Percentiles rank a stretch among this genome's conserved stretches.
Conservation (phyloP, 805 yeast species). For the Wickerhamiella spandovensis region DNA sequence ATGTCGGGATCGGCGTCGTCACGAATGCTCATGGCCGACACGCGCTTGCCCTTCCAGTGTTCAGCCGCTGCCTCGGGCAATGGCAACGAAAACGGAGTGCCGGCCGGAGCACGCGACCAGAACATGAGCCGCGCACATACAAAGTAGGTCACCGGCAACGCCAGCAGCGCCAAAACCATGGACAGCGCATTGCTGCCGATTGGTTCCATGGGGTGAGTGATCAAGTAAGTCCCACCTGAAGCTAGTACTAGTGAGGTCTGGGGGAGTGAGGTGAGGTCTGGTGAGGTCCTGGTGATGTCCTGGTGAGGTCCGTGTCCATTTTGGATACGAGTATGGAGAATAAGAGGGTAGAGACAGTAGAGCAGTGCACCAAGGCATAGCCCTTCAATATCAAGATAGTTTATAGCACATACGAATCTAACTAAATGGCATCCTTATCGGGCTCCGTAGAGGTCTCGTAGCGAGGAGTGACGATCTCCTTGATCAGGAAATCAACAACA, state of each 20-base stretch:
- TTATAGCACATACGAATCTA: too few species aligned
- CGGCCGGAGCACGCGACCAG: constrained; percentile 4
- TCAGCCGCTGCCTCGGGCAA: constrained; percentile 70
- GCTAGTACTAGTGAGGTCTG: too few species aligned
- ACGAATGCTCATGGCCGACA: constrained; percentile 46
- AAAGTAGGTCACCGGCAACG: constrained; percentile 9
- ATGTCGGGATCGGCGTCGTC: constrained; percentile 48
- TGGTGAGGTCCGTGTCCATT: too few species aligned
- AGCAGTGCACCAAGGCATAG: too few species aligned
- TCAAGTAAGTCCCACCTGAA: too few species aligned
- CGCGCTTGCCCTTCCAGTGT: constrained; percentile 83
- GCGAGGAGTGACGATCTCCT: background rate
- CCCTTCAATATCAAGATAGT: too few species aligned
- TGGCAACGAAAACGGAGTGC: constrained; percentile 27
- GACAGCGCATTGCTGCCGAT: background rate
- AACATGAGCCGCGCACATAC: constrained; percentile 5
- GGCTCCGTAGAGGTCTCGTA: background rate
- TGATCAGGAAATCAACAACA: constrained; percentile 54
- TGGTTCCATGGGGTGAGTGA: background rate
- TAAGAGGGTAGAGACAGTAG: too few species aligned
- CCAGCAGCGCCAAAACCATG: background rate
- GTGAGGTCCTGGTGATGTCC: too few species aligned
- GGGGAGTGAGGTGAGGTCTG: too few species aligned
- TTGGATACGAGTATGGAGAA: too few species aligned
- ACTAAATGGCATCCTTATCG: background rate